Conservation (phyloP, 495 filamentous ascomycete species). For the Aspergillus saccharolyticus region DNA sequence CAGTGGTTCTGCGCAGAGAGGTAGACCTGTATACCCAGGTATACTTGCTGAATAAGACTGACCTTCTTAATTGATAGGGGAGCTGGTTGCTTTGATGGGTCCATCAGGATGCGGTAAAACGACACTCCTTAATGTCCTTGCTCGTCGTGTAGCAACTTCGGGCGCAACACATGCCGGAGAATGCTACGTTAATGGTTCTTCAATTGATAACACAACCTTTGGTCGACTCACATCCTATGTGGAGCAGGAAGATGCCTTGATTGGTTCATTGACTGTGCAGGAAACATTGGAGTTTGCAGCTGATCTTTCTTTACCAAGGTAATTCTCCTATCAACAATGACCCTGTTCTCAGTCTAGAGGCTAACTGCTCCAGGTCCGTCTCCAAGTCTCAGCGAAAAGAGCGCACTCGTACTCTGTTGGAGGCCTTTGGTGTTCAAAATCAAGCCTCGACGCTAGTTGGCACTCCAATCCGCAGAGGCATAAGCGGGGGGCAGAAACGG, state of each 20-base stretch:
- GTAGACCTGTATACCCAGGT: constrained; percentile 16
- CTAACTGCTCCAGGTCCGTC: constrained; percentile 23
- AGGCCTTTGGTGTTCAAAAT: constrained; percentile 56
- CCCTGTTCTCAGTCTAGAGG: neutral
- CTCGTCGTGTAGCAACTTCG: constrained; percentile 48
- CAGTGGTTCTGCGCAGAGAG: constrained; percentile 27
- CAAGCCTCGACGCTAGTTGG: constrained; percentile 67
- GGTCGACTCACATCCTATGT: constrained; percentile 62
- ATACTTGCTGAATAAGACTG: neutral
- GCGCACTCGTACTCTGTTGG: constrained; percentile 52
- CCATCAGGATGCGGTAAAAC: constrained; percentile 74
- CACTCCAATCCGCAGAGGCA: constrained; percentile 72
- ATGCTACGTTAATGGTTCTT: constrained; percentile 54
- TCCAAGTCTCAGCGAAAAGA: constrained; percentile 45
- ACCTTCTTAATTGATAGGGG: constrained; percentile 46
- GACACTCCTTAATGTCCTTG: constrained; percentile 69
- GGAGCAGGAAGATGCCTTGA: constrained; percentile 79
- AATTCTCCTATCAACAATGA: constrained; percentile 3
- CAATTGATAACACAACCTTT: constrained; percentile 26
- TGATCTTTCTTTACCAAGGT: constrained; percentile 54
- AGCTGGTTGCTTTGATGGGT: constrained; percentile 72
- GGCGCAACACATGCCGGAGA: constrained; percentile 44
- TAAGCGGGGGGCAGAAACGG: constrained; percentile 76
- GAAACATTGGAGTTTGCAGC: constrained; percentile 73
- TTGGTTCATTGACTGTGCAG: constrained; percentile 68